Base-by-base conservation (phyloP, 2,329 filamentous ascomycete species). In the Metarhizium brunneum region DNA sequence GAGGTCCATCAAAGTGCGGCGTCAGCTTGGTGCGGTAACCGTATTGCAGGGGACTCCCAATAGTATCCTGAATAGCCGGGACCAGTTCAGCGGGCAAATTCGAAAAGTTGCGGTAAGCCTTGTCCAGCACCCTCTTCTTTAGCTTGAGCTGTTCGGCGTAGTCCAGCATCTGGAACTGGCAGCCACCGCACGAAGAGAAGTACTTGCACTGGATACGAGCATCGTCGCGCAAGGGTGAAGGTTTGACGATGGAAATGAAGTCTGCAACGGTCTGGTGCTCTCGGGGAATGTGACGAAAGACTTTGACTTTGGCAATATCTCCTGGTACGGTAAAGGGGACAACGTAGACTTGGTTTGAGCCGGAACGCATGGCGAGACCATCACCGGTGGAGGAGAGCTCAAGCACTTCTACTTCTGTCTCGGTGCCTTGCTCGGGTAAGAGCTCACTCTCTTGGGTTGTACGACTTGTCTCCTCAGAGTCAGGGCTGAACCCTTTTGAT, bases 1-100 rank as follows among this genome's bases (percentile, higher is more conserved):
- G 82, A 1, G 91, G 89, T 0, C 84, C 88, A 67, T 95, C 88
- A 67, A 97, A 99, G 71, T 99, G 94, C 32, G 94, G 94, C 18
- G 94, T 99, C 61, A 99, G 80, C 73, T 99, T 99, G 20, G 94
- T 99, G 54, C 94, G 84, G 76, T 99, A 99, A 56, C 87, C 88
- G 71, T 95, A 97, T 71, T 95, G 86, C 59, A 96, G 72, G 2
- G 94, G 94, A 47, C 90, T 95, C 50, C 88, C 88, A 64, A 96
- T 91, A 8, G 94, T 99, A 61, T 95, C 88, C 52, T 79, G 81
- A 55, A 97, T 81, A 2, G 80, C 67, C 2, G 94, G 94, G 1
- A 97, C 77, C 20, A 88, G 76, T 57, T 88, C 84, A 0, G 87
- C 82, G 0, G 87, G 79, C 6, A 99, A 78, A 58, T 90, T 84